These are phyloP conservation scores for Galium porrigens DNA, from an alignment of 305 asterid genomes.

Conservation along the genomic window DNA sequence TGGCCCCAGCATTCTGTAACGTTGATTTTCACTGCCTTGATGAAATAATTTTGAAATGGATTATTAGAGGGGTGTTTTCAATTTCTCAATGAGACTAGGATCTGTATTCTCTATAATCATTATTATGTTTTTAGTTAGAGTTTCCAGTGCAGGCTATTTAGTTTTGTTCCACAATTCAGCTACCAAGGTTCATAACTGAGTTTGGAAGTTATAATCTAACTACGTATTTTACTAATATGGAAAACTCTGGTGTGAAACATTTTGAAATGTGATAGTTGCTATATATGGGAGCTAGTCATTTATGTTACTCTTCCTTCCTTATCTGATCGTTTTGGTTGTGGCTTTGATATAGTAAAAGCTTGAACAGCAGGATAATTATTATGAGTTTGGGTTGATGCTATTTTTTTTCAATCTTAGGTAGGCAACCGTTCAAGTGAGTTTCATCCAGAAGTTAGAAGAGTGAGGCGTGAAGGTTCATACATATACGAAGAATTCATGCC, in stretches of 20 bases:
- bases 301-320: too few relatives aligned
- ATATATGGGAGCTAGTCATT: neutral
- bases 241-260: neutral
- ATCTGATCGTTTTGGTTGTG: neutral
- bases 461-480: conserved; percentile 96
- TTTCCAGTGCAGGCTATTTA: neutral
- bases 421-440: conserved; percentile 99
- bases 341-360: neutral
- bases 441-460: conserved; percentile 90
- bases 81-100: neutral
- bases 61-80: neutral
- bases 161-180: neutral
- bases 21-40: neutral
- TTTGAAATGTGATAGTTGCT: neutral
- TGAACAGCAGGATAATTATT: neutral
- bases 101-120: neutral
- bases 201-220: neutral
- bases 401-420: conserved; percentile 36
- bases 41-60: neutral
- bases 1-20: neutral
- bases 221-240: neutral
- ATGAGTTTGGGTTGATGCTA: neutral
- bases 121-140: neutral
- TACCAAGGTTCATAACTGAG: neutral
- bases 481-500: conserved; percentile 99